These are phyloP conservation scores for Iris pallida DNA, from an alignment of 116 monocot species.

Conservation along the genomic window DNA sequence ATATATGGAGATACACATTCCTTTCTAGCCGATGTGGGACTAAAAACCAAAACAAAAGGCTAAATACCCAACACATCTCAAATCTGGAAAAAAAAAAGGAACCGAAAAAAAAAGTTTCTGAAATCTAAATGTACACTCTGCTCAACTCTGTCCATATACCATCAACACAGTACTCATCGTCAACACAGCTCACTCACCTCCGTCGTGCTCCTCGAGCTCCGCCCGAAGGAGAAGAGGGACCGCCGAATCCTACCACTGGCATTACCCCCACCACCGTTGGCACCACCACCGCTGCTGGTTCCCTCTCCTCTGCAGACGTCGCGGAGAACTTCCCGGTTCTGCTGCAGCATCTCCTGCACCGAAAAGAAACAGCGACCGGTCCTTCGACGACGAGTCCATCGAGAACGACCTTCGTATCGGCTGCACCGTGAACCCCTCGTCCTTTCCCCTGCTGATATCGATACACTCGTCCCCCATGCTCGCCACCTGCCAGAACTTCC, in stretches of 20 bases:
- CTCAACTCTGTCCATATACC: background rate
- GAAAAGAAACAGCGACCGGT: constrained; percentile 37
- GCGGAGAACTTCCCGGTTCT: background rate
- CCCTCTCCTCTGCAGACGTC: constrained; percentile 5
- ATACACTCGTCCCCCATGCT: constrained; percentile 75
- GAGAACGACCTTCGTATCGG: constrained; percentile 73
- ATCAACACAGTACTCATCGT: background rate
- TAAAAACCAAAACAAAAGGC: no score
- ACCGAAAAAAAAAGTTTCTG: background rate
- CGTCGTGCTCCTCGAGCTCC: constrained; percentile 8
- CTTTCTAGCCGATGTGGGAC: no score
- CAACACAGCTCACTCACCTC: background rate
- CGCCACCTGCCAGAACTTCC: constrained; percentile 4
- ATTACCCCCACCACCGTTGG: background rate
- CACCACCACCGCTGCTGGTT: background rate
- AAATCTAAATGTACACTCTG: constrained; percentile 3
- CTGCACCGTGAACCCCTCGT: constrained; percentile 35
- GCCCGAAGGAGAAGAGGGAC: constrained; percentile 17
- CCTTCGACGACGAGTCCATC: constrained; percentile 47
- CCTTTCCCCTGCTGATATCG: constrained; percentile 32
- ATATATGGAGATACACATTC: no score
- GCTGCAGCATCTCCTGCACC: constrained; percentile 20
- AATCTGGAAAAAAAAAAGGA: background rate
- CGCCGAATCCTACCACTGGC: constrained; percentile 1
- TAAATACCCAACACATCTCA: no score